phyloP scores from a whole-genome alignment of 257 asterid genomes.

The Solanum clarkiae region DNA sequence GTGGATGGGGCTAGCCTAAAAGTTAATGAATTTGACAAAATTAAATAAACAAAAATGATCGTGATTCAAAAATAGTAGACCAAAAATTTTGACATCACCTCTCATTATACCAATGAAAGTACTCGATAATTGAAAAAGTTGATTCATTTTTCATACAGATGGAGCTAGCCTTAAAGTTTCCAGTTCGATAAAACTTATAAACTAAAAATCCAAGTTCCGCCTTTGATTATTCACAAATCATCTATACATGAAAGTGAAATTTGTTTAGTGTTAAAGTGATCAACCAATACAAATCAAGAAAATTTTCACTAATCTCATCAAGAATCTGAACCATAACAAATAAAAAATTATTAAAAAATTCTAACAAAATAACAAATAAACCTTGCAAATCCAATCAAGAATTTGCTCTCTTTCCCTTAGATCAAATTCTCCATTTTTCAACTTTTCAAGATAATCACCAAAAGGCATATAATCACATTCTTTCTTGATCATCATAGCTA shows the following conservation, averaged over 20 bases:
- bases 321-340: neutral
- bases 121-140: too few species aligned
- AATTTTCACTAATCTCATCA: neutral
- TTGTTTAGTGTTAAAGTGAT: neutral
- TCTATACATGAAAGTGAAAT: neutral
- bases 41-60: neutral
- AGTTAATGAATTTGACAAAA: too few species aligned
- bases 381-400: constrained; percentile 12
- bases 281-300: neutral
- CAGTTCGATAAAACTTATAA: neutral
- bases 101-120: neutral
- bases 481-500: neutral
- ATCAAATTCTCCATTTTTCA: constrained; percentile 3
- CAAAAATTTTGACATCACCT: too few species aligned
- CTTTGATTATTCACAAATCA: neutral
- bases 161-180: neutral
- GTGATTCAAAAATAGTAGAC: neutral
- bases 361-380: neutral
- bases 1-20: too few species aligned
- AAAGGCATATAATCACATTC: constrained; percentile 1
- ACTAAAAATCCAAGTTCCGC: neutral
- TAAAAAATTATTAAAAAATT: neutral
- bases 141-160: neutral
- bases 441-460: constrained; percentile 2
- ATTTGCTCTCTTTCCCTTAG: neutral